Evolutionary conservation across 2,329 filamentous ascomycete genomes (phyloP).

Genomic region (Pyrenochaeta sp.): DNA sequence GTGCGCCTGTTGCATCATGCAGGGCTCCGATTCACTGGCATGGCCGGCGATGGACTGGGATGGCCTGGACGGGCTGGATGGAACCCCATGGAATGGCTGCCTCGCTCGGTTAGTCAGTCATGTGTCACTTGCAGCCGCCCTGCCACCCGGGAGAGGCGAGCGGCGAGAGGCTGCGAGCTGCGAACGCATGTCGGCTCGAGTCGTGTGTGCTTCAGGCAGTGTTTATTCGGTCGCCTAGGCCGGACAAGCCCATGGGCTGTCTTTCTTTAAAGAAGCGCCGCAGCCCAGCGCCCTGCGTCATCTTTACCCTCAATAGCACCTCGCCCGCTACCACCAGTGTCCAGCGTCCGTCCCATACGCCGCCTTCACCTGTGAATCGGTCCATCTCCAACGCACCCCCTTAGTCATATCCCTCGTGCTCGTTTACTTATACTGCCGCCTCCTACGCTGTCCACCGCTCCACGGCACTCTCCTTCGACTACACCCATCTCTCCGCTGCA

Average conservation of each 20-base stretch:
- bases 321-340: neutral
- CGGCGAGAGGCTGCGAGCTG: conserved; percentile 14
- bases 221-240: conserved; percentile 7
- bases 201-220: conserved; percentile 18
- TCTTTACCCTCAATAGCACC: conserved; percentile 6
- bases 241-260: neutral
- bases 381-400: conserved; percentile 4
- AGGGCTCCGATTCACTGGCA: no score
- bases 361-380: conserved; percentile 1
- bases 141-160: conserved; percentile 14
- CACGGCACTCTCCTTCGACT: neutral
- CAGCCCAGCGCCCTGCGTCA: conserved; percentile 17
- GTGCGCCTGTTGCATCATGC: no score
- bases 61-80: conserved; percentile 1
- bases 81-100: conserved; percentile 16
- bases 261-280: conserved; percentile 25
- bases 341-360: neutral
- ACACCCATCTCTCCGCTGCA: no score
- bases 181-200: conserved; percentile 28
- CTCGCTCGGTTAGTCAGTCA: conserved; percentile 17
- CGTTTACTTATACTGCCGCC: conserved; percentile 5
- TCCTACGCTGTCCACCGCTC: neutral
- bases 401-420: conserved; percentile 11
- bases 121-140: conserved; percentile 9
- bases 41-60: neutral